Evolutionary conservation across 305 asterid genomes (phyloP).

Genomic region (Fraxinus xanthoxyloides): DNA sequence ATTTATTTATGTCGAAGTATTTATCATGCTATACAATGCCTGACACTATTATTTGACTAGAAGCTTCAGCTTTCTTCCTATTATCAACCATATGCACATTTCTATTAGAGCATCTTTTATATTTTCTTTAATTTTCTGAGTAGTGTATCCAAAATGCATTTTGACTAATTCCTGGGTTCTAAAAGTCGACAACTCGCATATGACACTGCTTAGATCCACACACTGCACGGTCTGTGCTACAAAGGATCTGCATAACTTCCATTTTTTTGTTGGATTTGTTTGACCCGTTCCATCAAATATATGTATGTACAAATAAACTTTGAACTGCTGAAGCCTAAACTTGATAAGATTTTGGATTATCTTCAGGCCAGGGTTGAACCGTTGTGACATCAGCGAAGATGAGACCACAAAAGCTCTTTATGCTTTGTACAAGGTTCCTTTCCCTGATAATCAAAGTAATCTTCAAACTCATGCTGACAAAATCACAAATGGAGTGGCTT

Average conservation of each 20-base stretch:
- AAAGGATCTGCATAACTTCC: neutral
- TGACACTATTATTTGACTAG: neutral
- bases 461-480: conserved; percentile 37
- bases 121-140: neutral
- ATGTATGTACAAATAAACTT: neutral
- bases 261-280: neutral
- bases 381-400: conserved; percentile 64
- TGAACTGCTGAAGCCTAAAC: conserved; percentile 16
- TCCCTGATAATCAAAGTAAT: conserved; percentile 42
- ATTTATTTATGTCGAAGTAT: neutral
- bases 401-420: conserved; percentile 64
- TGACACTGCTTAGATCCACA: neutral
- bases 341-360: conserved; percentile 23
- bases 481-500: conserved; percentile 36
- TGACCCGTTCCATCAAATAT: neutral
- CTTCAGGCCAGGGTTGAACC: conserved; percentile 83
- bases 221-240: neutral
- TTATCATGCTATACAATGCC: neutral
- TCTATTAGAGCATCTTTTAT: neutral
- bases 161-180: neutral
- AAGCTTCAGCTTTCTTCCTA: neutral
- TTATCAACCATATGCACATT: neutral
- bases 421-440: conserved; percentile 41
- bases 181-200: neutral
- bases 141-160: neutral